A percentile compares a stretch with the other conserved stretches of the same genome.
Evolutionary conservation across 495 filamentous ascomycete genomes (phyloP).

Genomic region (Gamarada debralockiae): DNA sequence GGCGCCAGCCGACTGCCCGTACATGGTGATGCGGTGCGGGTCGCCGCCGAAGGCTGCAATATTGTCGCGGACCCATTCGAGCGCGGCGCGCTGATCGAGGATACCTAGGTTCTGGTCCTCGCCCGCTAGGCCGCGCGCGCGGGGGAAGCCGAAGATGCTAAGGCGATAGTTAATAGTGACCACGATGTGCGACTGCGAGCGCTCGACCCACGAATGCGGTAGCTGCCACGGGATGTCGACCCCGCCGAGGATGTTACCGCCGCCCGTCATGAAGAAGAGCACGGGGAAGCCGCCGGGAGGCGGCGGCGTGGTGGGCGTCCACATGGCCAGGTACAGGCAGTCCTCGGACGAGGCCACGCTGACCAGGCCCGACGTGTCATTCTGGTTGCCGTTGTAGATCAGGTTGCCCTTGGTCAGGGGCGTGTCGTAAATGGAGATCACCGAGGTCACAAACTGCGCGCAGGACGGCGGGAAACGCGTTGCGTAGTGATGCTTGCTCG

Average conservation of each 20-base stretch:
- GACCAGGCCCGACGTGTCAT: conserved; percentile 5
- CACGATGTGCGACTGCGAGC: conserved; percentile 17
- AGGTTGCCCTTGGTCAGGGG: conserved; percentile 29
- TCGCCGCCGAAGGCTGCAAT: conserved; percentile 35
- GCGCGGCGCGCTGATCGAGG: conserved; percentile 58
- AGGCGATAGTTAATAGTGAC: conserved; percentile 58
- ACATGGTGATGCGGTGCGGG: conserved; percentile 32
- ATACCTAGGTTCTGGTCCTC: conserved; percentile 47
- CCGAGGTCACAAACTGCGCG: conserved; percentile 30
- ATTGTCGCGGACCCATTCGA: conserved; percentile 45
- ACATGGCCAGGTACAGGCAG: conserved; percentile 52
- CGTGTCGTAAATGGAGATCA: conserved; percentile 31
- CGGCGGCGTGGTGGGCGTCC: conserved; percentile 35
- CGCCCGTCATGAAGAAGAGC: conserved; percentile 44
- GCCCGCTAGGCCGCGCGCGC: conserved; percentile 30
- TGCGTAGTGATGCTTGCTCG: conserved; percentile 27
- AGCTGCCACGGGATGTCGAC: conserved; percentile 39
- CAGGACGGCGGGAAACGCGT: conserved; percentile 34
- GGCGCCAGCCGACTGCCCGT: conserved; percentile 53
- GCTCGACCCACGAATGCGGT: conserved; percentile 36
- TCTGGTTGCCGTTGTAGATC: not conserved
- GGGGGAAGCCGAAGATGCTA: conserved; percentile 58
- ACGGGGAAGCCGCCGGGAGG: conserved; percentile 36
- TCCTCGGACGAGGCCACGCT: too few species aligned
- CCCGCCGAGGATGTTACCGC: conserved; percentile 38